phyloP scores from a whole-genome alignment of 306 rosid genomes.

The Castanea sativa region DNA sequence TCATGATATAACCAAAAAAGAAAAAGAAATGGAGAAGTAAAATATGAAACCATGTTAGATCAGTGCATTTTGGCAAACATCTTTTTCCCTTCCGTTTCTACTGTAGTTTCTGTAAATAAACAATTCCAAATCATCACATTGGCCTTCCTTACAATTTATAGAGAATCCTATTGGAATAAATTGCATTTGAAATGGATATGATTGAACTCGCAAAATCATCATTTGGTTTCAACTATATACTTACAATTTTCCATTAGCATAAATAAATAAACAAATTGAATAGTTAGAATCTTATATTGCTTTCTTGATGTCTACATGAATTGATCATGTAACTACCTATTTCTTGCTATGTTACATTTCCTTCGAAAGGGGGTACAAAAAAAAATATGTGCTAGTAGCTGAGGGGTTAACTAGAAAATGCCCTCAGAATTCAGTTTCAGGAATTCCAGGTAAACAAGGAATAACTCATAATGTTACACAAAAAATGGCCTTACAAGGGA shows the following conservation, averaged over 20 bases:
- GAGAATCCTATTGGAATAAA: background rate
- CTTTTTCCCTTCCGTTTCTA: too few relatives aligned
- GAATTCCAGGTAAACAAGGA: background rate
- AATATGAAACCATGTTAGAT: too few relatives aligned
- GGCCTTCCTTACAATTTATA: background rate
- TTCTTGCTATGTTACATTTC: background rate
- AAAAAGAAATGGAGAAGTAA: too few relatives aligned
- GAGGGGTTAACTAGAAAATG: background rate
- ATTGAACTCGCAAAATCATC: background rate
- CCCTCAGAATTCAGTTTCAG: background rate
- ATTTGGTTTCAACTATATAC: background rate
- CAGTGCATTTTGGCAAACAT: too few relatives aligned
- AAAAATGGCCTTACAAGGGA: background rate
- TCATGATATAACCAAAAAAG: background rate
- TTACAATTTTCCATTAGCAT: background rate
- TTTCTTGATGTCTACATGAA: background rate
- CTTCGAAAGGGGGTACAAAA: too few relatives aligned
- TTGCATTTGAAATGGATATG: background rate
- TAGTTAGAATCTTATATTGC: background rate
- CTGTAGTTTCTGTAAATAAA: too few relatives aligned
- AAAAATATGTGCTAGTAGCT: too few relatives aligned
- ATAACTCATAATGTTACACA: background rate
- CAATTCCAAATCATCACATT: background rate
- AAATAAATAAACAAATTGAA: too few relatives aligned
- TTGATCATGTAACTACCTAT: background rate